These are phyloP conservation scores for Arachnopeziza araneosa DNA, from an alignment of 2,329 filamentous ascomycete species.

Conservation along the genomic window DNA sequence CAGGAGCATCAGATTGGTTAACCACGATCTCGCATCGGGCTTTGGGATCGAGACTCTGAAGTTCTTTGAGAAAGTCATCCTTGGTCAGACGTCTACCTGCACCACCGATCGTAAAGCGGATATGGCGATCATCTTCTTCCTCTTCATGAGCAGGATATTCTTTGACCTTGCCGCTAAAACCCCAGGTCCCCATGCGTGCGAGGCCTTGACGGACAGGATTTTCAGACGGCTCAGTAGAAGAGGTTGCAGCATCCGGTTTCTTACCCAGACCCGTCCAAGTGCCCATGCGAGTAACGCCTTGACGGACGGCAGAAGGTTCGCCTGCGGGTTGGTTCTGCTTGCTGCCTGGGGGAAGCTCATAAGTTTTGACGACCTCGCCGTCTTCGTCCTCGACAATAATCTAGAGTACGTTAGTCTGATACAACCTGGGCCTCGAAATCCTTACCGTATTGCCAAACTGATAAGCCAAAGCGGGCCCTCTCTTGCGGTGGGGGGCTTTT, in stretches of 20 bases:
- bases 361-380: conserved; percentile 80
- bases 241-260: neutral
- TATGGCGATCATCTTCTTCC: conserved; percentile 62
- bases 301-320: conserved; percentile 14
- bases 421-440: conserved; percentile 2
- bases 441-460: conserved; percentile 75
- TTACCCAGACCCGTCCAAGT: conserved; percentile 24
- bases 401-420: conserved; percentile 32
- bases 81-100: conserved; percentile 74
- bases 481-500: conserved; percentile 42
- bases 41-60: conserved; percentile 65
- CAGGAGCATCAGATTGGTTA: conserved; percentile 22
- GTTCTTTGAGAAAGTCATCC: conserved; percentile 70
- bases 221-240: neutral
- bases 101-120: conserved; percentile 71
- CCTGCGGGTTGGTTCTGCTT: conserved; percentile 11
- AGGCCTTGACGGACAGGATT: conserved; percentile 21
- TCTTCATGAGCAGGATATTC: conserved; percentile 32
- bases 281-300: conserved; percentile 24
- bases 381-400: conserved; percentile 86
- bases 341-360: conserved; percentile 56
- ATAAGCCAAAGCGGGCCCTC: conserved; percentile 74
- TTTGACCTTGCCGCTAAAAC: conserved; percentile 19
- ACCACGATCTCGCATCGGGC: conserved; percentile 36
- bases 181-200: conserved; percentile 26